Percentiles rank a stretch among this genome's conserved stretches.
Evolutionary conservation across 2,329 filamentous ascomycete genomes (phyloP).

Genomic region (Volutella citrinella): DNA sequence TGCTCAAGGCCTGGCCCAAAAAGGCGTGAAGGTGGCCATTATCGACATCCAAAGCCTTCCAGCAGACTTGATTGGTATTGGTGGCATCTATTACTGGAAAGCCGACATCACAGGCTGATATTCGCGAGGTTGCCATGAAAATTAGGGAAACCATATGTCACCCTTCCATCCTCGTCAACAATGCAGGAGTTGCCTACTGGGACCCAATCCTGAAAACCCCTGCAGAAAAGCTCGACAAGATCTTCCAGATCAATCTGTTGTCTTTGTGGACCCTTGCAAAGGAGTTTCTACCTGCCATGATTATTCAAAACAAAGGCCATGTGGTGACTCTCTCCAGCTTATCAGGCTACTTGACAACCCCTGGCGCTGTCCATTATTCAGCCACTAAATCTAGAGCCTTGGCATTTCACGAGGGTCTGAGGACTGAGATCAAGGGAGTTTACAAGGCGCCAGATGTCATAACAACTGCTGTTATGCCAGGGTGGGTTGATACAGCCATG

Average conservation of each 20-base stretch:
- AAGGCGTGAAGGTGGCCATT: slow-evolving; percentile 63
- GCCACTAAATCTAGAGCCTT: slow-evolving; percentile 61
- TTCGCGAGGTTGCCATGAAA: slow-evolving; percentile 44
- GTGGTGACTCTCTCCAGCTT: slow-evolving; percentile 65
- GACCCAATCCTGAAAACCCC: slow-evolving; percentile 53
- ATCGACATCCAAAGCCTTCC: slow-evolving; percentile 50
- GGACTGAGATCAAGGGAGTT: slow-evolving; percentile 49
- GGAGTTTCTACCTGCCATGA: slow-evolving; percentile 63
- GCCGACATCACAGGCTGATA: slow-evolving; percentile 60
- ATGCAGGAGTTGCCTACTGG: slow-evolving; percentile 58
- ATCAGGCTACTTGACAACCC: slow-evolving; percentile 55
- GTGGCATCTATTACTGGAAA: slow-evolving; percentile 59
- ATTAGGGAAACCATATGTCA: slow-evolving; percentile 53
- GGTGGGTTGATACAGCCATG: slow-evolving; percentile 2
- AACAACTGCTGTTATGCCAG: slow-evolving; percentile 58
- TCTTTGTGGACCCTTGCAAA: slow-evolving; percentile 60
- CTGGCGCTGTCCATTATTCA: slow-evolving; percentile 62
- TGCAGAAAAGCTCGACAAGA: slow-evolving; percentile 54
- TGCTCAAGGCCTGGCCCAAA: slow-evolving; percentile 56
- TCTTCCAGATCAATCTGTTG: slow-evolving; percentile 64
- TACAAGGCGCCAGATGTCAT: slow-evolving; percentile 60
- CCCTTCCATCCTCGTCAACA: slow-evolving; percentile 67
- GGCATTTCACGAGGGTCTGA: slow-evolving; percentile 61
- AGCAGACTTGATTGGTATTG: slow-evolving; percentile 12
- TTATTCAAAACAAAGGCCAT: slow-evolving; percentile 63